Evolutionary conservation across 805 yeast species (phyloP).

Genomic region (Nakazawaea wickerhamii): DNA sequence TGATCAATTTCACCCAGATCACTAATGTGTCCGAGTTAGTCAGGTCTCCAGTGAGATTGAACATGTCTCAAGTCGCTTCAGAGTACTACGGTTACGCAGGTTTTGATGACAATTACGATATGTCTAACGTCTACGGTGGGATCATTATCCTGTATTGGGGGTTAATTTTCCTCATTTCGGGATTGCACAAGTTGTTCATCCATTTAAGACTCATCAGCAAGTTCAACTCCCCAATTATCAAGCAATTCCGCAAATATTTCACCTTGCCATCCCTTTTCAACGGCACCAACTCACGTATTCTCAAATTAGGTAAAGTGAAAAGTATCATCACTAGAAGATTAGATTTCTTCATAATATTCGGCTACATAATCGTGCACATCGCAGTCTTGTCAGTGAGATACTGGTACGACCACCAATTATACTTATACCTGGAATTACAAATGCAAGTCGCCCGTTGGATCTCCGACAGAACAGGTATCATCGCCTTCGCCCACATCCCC

Average conservation of each 20-base stretch:
- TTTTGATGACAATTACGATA: slow-evolving; percentile 22
- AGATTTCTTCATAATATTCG: slow-evolving; percentile 25
- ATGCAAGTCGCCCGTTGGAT: slow-evolving; percentile 1
- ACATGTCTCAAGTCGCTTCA: slow-evolving; percentile 10
- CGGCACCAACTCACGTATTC: slow-evolving; percentile 14
- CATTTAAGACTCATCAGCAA: slow-evolving; percentile 24
- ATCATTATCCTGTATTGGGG: slow-evolving; percentile 34
- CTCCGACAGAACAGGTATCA: slow-evolving; percentile 33
- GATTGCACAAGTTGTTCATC: slow-evolving; percentile 27
- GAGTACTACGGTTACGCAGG: slow-evolving; percentile 14
- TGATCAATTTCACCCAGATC: slow-evolving; percentile 11
- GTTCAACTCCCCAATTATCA: slow-evolving; percentile 27
- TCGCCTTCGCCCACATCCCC: slow-evolving; percentile 36
- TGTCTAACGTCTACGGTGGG: slow-evolving; percentile 27
- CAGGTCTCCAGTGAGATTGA: slow-evolving; percentile 16
- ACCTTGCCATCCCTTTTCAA: slow-evolving; percentile 35
- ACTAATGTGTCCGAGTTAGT: slow-evolving; percentile 10
- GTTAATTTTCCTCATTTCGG: slow-evolving; percentile 31
- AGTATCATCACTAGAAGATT: slow-evolving; percentile 27
- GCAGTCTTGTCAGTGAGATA: slow-evolving; percentile 18
- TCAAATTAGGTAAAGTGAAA: slow-evolving; percentile 13
- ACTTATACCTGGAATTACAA: background rate
- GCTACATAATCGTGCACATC: slow-evolving; percentile 22
- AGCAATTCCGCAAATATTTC: slow-evolving; percentile 28
- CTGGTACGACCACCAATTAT: slow-evolving; percentile 11